A percentile compares a stretch with the other conserved stretches of the same genome.
phyloP scores from a whole-genome alignment of 2,329 filamentous ascomycete genomes.

The Claviceps sp. region DNA sequence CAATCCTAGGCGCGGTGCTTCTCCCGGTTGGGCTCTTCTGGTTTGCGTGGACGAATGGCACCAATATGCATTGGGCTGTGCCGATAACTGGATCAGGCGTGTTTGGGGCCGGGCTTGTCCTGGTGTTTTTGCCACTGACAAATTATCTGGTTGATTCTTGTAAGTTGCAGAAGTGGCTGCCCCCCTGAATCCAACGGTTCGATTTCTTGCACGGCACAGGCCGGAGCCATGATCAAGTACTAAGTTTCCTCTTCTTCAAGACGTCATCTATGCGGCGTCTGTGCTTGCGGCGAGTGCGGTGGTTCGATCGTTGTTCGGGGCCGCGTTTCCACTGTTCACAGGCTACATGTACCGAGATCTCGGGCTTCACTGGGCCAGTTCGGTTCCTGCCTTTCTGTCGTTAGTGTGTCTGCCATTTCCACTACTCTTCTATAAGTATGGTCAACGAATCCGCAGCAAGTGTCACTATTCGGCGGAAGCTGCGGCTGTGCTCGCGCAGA shows the following conservation, averaged over 20 bases:
- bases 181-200: too few relatives aligned
- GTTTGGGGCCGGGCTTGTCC: slow-evolving; percentile 43
- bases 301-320: slow-evolving; percentile 57
- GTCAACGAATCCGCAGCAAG: slow-evolving; percentile 43
- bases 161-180: slow-evolving; percentile 9
- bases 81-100: slow-evolving; percentile 27
- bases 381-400: slow-evolving; percentile 61
- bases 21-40: slow-evolving; percentile 50
- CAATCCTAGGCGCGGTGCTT: slow-evolving; percentile 43
- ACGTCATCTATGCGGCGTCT: slow-evolving; percentile 65
- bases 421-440: slow-evolving; percentile 65
- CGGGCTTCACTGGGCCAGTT: slow-evolving; percentile 65
- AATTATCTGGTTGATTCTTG: slow-evolving; percentile 57
- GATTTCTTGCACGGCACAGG: too few relatives aligned
- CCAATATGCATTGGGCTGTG: slow-evolving; percentile 44
- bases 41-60: slow-evolving; percentile 52
- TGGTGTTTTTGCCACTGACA: slow-evolving; percentile 52
- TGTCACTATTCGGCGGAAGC: slow-evolving; percentile 61
- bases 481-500: slow-evolving; percentile 41
- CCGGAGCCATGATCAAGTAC: background rate
- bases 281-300: slow-evolving; percentile 62
- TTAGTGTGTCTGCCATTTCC: slow-evolving; percentile 61
- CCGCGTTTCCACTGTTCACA: slow-evolving; percentile 62
- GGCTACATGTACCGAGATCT: slow-evolving; percentile 42
- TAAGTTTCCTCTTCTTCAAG: slow-evolving; percentile 7